Evolutionary conservation across 257 asterid species (phyloP), one percentile per base, ranked within the genome.

Genomic region (Nicotiana paniculata): DNA sequence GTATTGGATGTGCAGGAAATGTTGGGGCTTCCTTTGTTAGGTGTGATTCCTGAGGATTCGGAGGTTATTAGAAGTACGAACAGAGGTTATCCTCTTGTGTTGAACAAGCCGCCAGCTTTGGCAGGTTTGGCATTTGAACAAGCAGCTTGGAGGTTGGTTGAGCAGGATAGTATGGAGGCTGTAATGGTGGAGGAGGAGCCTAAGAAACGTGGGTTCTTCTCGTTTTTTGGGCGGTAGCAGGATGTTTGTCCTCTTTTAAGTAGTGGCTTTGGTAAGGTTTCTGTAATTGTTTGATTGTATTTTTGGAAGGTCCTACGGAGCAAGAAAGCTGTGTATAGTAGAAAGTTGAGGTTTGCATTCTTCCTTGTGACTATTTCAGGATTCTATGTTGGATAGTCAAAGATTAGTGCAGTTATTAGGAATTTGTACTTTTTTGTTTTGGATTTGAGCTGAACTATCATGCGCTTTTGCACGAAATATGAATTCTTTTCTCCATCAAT

Each of bases 101-200:
- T 96, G 87, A 96, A 96, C 84, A 96, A 92, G 89, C 98, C 99
- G 18, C 98, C 99, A 0, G 93, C 98, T 1, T 67, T 94, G 89
- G 98, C 99, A 0, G 99, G 98, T 18, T 85, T 94, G 86, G 97
- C 99, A 0, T 96, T 96, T 53, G 98, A 96, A 86, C 99, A 96
- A 88, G 99, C 98, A 0, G 99, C 98, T 0, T 96, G 98, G 99
- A 88, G 99, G 88, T 80, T 96, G 92, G 98, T 93, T 57, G 99
- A 96, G 91, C 99, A 96, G 90, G 99, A 96, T 83, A 96, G 93
- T 83, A 96, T 96, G 98, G 89, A 91, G 90, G 98, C 97, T 1
- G 98, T 96, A 51, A 89, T 96, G 97, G 68, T 94, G 90, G 98
- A 96, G 89, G 98, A 95, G 82, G 97, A 91, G 87, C 99, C 98